phyloP scores from a whole-genome alignment of 768 basidiomycete species.

The Amyloporia xantha region DNA sequence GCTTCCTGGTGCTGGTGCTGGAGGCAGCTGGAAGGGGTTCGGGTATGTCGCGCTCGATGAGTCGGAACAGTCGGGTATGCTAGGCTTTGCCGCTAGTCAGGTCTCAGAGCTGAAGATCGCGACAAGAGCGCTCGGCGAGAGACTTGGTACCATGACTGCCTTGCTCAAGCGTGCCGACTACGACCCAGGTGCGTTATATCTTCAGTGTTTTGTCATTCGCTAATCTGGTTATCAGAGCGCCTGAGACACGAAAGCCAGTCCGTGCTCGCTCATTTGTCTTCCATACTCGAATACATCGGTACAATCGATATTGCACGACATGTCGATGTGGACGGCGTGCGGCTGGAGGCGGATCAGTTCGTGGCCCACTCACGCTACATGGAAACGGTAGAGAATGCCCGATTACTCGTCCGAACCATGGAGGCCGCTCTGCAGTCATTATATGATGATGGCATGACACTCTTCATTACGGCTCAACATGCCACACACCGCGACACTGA shows the following conservation, averaged over 20 bases:
- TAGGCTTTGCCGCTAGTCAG: constrained; percentile 41
- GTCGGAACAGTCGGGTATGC: constrained; percentile 35
- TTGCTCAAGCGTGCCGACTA: constrained; percentile 1
- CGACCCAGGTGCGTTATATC: constrained; percentile 12
- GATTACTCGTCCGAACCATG: constrained; percentile 58
- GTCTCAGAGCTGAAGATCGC: constrained; percentile 46
- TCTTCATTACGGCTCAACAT: constrained; percentile 55
- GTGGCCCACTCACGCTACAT: constrained; percentile 47
- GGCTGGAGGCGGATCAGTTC: constrained; percentile 36
- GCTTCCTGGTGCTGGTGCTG: constrained; percentile 74
- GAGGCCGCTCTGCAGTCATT: constrained; percentile 67
- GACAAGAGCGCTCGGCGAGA: constrained; percentile 43
- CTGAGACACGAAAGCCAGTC: constrained; percentile 38
- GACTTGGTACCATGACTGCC: not conserved
- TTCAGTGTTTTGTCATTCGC: not conserved
- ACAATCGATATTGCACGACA: constrained; percentile 75
- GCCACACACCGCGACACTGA: constrained; percentile 7
- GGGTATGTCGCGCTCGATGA: constrained; percentile 65
- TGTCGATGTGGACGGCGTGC: constrained; percentile 77
- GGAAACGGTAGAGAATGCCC: constrained; percentile 63
- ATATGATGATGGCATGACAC: constrained; percentile 60
- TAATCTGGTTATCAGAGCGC: constrained; percentile 10
- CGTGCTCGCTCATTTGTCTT: constrained; percentile 48
- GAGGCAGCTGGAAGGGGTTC: constrained; percentile 76
- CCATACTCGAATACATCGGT: constrained; percentile 51